phyloP scores from a whole-genome alignment of 2,329 filamentous ascomycete species.

The Boeremia exigua region DNA sequence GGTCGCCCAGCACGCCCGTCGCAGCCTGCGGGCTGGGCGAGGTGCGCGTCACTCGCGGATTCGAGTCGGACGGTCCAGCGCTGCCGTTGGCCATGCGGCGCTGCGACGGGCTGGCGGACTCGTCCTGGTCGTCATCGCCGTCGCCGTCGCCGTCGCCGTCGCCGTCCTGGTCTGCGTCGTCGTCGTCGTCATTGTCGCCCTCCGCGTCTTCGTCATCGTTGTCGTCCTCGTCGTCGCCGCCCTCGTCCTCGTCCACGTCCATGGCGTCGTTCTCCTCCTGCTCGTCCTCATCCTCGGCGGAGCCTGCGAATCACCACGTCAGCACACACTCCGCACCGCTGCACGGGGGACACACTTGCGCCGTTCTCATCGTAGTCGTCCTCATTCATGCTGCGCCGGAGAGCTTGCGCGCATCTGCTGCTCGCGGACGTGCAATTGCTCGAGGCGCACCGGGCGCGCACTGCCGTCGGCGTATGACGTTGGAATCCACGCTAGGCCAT shows the following conservation, averaged over 20 bases:
- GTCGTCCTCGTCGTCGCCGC: constrained; percentile 51
- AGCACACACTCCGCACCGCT: constrained; percentile 4
- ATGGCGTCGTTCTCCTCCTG: constrained; percentile 52
- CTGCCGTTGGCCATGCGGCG: constrained; percentile 41
- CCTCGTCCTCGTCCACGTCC: constrained; percentile 53
- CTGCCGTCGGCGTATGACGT: constrained; percentile 16
- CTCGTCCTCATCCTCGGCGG: constrained; percentile 37
- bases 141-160: constrained; percentile 53
- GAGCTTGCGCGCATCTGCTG: constrained; percentile 13
- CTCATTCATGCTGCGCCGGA: constrained; percentile 48
- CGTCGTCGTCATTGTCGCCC: constrained; percentile 49
- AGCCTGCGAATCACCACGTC: constrained; percentile 22
- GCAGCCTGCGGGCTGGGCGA: constrained; percentile 54
- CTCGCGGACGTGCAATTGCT: not conserved
- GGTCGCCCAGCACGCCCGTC: constrained; percentile 39
- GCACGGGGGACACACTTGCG: constrained; percentile 34
- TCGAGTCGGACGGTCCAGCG: constrained; percentile 41
- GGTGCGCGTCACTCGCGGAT: constrained; percentile 57
- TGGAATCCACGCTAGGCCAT: not conserved
- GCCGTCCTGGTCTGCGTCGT: constrained; percentile 51
- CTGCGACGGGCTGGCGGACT: constrained; percentile 53
- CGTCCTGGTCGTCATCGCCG: constrained; percentile 50
- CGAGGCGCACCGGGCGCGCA: not conserved
- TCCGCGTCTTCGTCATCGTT: constrained; percentile 49
- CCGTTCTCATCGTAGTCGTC: constrained; percentile 56